Evolutionary conservation across 306 rosid genomes (phyloP).

Genomic region (Acacia melanoxylon): DNA sequence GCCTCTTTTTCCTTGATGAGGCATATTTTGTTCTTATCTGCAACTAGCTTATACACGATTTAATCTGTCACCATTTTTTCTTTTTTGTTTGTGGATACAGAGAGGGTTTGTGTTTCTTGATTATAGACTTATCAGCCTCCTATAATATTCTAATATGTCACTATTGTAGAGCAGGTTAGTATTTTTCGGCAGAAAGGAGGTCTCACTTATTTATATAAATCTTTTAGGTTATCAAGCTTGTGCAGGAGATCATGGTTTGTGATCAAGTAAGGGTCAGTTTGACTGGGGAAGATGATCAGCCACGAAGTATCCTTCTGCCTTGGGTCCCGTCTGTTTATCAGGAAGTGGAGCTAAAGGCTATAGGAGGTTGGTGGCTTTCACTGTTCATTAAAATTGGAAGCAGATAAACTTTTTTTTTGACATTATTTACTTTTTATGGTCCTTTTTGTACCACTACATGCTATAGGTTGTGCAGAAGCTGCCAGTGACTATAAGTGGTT

Average conservation of each 20-base stretch:
- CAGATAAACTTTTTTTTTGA: conserved; percentile 17
- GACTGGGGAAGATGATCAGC: conserved; percentile 42
- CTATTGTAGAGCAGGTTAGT: neutral
- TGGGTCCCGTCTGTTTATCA: conserved; percentile 87
- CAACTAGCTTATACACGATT: neutral
- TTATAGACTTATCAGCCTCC: neutral
- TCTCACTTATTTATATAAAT: conserved; percentile 27
- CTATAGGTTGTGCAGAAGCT: conserved; percentile 79
- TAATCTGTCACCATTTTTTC: conserved; percentile 9
- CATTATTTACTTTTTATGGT: conserved; percentile 27
- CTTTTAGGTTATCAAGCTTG: conserved; percentile 58
- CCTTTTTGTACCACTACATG: conserved; percentile 19
- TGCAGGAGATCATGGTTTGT: conserved; percentile 75
- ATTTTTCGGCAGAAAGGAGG: conserved; percentile 51
- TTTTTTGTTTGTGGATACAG: neutral
- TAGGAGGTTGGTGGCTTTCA: conserved; percentile 71
- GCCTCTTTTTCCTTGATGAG: conserved; percentile 2
- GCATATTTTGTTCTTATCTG: conserved; percentile 18
- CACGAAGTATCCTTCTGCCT: conserved; percentile 63
- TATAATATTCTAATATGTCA: neutral
- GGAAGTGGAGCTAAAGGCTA: conserved; percentile 74
- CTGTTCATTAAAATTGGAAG: conserved; percentile 35
- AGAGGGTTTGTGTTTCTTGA: conserved; percentile 7
- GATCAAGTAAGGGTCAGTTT: conserved; percentile 65
- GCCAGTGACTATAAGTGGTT: conserved; percentile 82